Evolutionary conservation across 2,329 filamentous ascomycete genomes (phyloP).

Genomic region (Niveomyces coronatus): DNA sequence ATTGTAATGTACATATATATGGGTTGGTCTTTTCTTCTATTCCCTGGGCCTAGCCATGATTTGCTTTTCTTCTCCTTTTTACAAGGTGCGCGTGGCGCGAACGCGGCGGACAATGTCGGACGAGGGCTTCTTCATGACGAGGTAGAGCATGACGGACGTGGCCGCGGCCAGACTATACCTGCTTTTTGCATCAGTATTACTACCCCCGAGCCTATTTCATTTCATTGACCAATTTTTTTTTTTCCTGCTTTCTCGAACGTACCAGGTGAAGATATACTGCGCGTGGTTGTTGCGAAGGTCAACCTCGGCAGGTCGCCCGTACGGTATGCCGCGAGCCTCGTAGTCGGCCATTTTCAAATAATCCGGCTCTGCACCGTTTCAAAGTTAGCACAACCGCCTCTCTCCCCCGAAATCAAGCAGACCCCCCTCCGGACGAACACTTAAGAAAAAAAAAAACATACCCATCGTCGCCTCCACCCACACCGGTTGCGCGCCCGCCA

Average conservation of each 20-base stretch:
- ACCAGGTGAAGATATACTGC: slow-evolving; percentile 99
- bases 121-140: slow-evolving; percentile 82
- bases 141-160: slow-evolving; percentile 91
- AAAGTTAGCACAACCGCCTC: slow-evolving; percentile 9
- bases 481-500: slow-evolving; percentile 74
- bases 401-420: background rate
- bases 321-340: slow-evolving; percentile 72
- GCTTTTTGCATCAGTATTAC: no score
- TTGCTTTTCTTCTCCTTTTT: slow-evolving; percentile 19
- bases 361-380: slow-evolving; percentile 53
- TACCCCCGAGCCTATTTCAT: no score
- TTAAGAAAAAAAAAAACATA: slow-evolving; percentile 27
- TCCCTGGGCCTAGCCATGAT: slow-evolving; percentile 17
- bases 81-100: slow-evolving; percentile 36
- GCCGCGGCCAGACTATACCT: slow-evolving; percentile 82
- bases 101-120: slow-evolving; percentile 63
- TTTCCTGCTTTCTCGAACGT: slow-evolving; percentile 50
- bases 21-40: slow-evolving; percentile 9
- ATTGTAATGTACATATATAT: slow-evolving; percentile 15
- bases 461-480: slow-evolving; percentile 96
- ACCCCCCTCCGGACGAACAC: no score
- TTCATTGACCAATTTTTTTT: background rate
- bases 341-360: slow-evolving; percentile 66
- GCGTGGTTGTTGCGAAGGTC: slow-evolving; percentile 93
- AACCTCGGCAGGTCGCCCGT: slow-evolving; percentile 79